These are phyloP conservation scores for Ustilago shanxiensis DNA, from an alignment of 1,284 basidiomycete genomes.

Conservation along the genomic window DNA sequence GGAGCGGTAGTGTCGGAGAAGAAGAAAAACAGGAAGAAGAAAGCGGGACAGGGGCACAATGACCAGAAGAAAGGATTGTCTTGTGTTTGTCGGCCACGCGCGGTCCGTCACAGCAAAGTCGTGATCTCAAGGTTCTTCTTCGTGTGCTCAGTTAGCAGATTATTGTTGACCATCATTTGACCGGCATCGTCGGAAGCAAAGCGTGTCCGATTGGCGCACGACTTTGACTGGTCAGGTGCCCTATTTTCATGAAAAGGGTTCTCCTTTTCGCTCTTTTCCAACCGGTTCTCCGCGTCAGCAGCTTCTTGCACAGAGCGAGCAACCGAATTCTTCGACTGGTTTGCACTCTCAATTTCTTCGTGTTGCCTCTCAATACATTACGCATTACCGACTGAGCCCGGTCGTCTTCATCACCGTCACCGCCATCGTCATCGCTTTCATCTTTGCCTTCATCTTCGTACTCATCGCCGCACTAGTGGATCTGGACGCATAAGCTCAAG, in stretches of 20 bases:
- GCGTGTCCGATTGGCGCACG: neutral
- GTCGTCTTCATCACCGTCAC: neutral
- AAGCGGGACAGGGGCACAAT: neutral
- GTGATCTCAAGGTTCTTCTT: too few species aligned
- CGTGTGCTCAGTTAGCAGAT: too few species aligned
- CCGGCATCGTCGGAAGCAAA: conserved; percentile 26
- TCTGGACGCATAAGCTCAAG: neutral
- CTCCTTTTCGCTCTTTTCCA: neutral
- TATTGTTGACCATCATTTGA: conserved; percentile 8
- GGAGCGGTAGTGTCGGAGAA: too few species aligned
- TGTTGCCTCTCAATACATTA: neutral
- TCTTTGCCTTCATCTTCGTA: too few species aligned
- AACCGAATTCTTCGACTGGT: too few species aligned
- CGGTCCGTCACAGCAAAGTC: neutral
- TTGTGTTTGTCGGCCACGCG: neutral
- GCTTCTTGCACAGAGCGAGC: neutral
- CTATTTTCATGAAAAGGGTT: too few species aligned
- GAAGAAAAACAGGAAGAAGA: neutral
- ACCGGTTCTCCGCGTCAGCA: conserved; percentile 13
- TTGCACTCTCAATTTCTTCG: neutral
- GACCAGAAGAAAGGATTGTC: neutral
- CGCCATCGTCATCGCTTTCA: neutral
- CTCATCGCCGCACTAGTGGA: neutral
- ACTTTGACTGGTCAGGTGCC: neutral
- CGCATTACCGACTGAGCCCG: neutral